Base-by-base conservation (phyloP, 352 stramenopile genomes). In the Pythium dissimile region DNA sequence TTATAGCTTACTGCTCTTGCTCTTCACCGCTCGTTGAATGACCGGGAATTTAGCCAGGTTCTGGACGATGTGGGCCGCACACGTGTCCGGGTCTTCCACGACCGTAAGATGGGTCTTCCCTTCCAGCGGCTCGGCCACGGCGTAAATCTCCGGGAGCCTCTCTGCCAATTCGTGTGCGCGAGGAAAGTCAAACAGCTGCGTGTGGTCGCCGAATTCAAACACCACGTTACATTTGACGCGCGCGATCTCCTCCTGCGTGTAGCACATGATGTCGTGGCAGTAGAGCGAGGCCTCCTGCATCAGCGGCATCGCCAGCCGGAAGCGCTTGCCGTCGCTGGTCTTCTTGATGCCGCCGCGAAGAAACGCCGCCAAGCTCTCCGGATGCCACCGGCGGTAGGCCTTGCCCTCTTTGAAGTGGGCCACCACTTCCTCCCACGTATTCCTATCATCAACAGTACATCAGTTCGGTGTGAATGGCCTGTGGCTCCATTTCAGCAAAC, bases 241-340 rank as follows among this genome's bases (percentile, higher is more conserved):
- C n/a, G 7, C 24, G 12, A 54, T 24, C 28, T 62, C 31, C 15
- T 64, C 46, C 4, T 30, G 21, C 18, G 46, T 30, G 41, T 32
- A 46, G 15, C 18, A 11, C 35, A 57, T 42, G 31, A 64, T 23
- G 2, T 37, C 27, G 50, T 60, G 49, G 44, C 58, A 66, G 53
- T 67, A 67, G 30, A 67, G 32, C 12, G 52, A 39, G 4, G 52
- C 52, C 30, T 67, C 60, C 6, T 54, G 44, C 2, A 20, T 46
- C 5, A 41, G 52, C n/a, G 60, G 20, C 30, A 51, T 48, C 13
- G 39, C 60, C 3, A 67, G 60, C 18, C 39, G 47, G 20, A 24
- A 62, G 23, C 34, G 27, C 18, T 55, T 55, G 15, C 44, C 51
- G 28, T 62, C 43, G 0, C 16, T 11, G n/a, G 38, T 54, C 18